Percentiles rank a stretch among this genome's conserved stretches.
These are phyloP conservation scores for Ramaria sp. DNA, from an alignment of 768 basidiomycete genomes.

Conservation along the genomic window DNA sequence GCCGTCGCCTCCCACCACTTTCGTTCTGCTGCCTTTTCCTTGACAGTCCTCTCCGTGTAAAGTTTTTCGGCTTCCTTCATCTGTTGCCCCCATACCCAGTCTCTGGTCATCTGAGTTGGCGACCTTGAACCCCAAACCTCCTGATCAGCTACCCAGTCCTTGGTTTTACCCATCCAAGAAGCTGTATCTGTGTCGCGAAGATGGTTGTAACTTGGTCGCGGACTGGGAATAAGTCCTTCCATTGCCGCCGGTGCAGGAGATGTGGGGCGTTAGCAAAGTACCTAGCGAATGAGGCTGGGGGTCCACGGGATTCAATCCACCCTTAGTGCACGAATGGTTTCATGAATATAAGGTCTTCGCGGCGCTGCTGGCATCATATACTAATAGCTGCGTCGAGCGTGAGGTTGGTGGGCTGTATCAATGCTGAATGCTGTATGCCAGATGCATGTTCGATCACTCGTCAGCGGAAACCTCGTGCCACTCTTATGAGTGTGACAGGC, in stretches of 20 bases:
- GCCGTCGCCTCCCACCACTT: constrained; percentile 13
- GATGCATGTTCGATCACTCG: background rate
- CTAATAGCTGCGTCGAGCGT: background rate
- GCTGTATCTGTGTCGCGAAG: background rate
- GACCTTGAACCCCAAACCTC: background rate
- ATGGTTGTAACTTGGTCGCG: background rate
- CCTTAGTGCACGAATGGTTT: background rate
- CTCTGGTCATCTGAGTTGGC: background rate
- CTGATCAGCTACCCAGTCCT: constrained; percentile 2
- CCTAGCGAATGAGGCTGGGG: background rate
- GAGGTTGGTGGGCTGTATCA: background rate
- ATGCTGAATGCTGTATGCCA: background rate
- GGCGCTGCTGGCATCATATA: background rate
- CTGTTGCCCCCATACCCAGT: constrained; percentile 1
- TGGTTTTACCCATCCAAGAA: constrained; percentile 1
- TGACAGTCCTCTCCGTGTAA: background rate
- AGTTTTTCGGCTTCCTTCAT: background rate
- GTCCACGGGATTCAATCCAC: background rate
- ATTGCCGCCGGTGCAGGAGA: background rate
- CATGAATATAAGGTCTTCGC: background rate
- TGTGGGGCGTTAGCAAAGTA: background rate
- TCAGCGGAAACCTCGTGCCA: background rate
- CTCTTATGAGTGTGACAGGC: background rate
- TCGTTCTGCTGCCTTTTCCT: constrained; percentile 14
- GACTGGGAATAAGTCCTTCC: background rate